phyloP scores from a whole-genome alignment of 176 grass and related monocot species.

The Hsuehochloa calcarea region DNA sequence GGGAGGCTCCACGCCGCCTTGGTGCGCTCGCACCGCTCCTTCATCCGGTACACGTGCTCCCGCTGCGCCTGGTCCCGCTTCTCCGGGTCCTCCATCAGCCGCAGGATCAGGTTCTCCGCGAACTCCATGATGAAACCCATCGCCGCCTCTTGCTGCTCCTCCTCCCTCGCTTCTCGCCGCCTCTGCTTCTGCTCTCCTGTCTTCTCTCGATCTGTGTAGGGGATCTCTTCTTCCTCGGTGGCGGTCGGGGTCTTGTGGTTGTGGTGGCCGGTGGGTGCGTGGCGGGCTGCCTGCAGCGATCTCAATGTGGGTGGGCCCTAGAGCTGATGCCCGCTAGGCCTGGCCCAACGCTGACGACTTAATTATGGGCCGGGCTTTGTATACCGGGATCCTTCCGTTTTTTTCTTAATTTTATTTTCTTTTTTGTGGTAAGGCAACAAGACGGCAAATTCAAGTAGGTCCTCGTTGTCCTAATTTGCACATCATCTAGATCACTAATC shows the following conservation, averaged over 20 bases:
- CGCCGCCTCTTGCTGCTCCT: not conserved
- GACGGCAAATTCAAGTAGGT: too few relatives aligned
- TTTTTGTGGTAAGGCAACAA: too few relatives aligned
- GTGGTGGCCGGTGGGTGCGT: not conserved
- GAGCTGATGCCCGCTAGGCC: not conserved
- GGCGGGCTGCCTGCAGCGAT: not conserved
- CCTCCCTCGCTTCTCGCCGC: not conserved
- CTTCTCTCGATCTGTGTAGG: not conserved
- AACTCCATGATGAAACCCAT: slow-evolving; percentile 99
- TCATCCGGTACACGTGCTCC: slow-evolving; percentile 75
- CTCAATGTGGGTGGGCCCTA: not conserved
- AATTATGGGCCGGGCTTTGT: not conserved
- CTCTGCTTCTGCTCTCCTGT: too few relatives aligned
- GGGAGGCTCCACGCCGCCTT: slow-evolving; percentile 88
- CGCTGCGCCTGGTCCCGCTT: slow-evolving; percentile 72
- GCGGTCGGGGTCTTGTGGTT: not conserved
- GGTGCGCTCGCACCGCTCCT: slow-evolving; percentile 77
- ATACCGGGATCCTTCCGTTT: too few relatives aligned
- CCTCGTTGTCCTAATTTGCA: too few relatives aligned
- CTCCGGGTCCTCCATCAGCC: slow-evolving; percentile 86
- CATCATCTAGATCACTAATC: too few relatives aligned
- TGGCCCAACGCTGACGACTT: not conserved
- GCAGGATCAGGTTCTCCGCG: slow-evolving; percentile 92
- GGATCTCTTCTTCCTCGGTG: not conserved
- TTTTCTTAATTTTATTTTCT: not conserved